These are phyloP conservation scores for Lyophyllum shimeji DNA, from an alignment of 768 basidiomycete species.

Conservation along the genomic window DNA sequence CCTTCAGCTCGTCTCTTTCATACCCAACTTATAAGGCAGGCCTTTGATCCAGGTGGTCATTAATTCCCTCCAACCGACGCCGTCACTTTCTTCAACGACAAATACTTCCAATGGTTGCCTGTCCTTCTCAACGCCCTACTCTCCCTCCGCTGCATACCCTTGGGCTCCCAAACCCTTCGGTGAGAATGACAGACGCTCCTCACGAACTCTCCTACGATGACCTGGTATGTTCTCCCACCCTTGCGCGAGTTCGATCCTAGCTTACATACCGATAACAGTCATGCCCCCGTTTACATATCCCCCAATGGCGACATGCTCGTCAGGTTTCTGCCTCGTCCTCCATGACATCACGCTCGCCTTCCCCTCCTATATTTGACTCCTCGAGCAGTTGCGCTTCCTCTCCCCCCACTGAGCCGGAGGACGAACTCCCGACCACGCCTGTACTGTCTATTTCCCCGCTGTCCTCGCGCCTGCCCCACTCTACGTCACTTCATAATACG, in stretches of 20 bases:
- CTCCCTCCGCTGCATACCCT: slow-evolving; percentile 55
- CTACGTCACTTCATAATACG: slow-evolving; percentile 13
- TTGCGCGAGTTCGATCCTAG: background rate
- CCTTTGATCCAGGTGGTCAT: slow-evolving; percentile 37
- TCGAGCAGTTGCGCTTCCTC: slow-evolving; percentile 10
- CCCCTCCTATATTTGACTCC: slow-evolving; percentile 27
- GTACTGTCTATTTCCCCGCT: slow-evolving; percentile 31
- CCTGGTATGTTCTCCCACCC: slow-evolving; percentile 10
- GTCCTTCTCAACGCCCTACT: slow-evolving; percentile 40
- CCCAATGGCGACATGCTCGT: slow-evolving; percentile 22
- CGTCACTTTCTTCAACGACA: slow-evolving; percentile 6
- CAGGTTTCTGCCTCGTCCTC: slow-evolving; percentile 39
- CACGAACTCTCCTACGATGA: slow-evolving; percentile 20
- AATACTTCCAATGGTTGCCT: slow-evolving; percentile 17
- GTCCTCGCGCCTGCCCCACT: slow-evolving; percentile 19
- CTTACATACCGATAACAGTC: slow-evolving; percentile 17
- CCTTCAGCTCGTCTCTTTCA: slow-evolving; percentile 18
- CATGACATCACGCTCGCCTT: slow-evolving; percentile 37
- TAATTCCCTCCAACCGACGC: slow-evolving; percentile 18
- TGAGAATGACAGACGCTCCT: slow-evolving; percentile 4
- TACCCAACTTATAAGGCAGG: slow-evolving; percentile 33
- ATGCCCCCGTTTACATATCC: slow-evolving; percentile 19
- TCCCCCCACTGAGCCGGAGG: background rate
- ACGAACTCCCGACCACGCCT: slow-evolving; percentile 29
- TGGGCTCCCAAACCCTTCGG: slow-evolving; percentile 31